Evolutionary conservation across 768 basidiomycete genomes (phyloP).

Genomic region (Hygrocybe coccinea): DNA sequence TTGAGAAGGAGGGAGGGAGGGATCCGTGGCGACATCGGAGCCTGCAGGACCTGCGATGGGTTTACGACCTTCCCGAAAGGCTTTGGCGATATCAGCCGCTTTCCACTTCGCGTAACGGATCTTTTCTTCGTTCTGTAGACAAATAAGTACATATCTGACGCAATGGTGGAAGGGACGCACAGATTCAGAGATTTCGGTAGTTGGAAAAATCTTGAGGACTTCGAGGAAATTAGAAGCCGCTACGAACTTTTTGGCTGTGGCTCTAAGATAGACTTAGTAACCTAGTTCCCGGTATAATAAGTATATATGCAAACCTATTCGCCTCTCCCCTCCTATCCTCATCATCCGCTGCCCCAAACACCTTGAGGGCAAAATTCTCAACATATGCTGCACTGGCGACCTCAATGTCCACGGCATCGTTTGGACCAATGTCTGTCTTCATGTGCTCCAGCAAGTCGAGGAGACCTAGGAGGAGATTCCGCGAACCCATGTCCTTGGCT

Average conservation of each 20-base stretch:
- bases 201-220: conserved; percentile 72
- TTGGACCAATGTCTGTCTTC: conserved; percentile 67
- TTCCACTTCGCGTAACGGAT: conserved; percentile 97
- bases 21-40: conserved; percentile 23
- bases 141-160: neutral
- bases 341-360: conserved; percentile 87
- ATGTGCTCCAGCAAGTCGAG: conserved; percentile 75
- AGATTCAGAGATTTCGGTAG: conserved; percentile 50
- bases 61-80: conserved; percentile 86
- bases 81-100: conserved; percentile 90
- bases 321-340: conserved; percentile 79
- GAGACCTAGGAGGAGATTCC: conserved; percentile 65
- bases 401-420: conserved; percentile 81
- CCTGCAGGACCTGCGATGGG: conserved; percentile 77
- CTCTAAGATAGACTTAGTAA: conserved; percentile 38
- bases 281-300: neutral
- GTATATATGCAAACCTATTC: conserved; percentile 56
- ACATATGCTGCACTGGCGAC: conserved; percentile 81
- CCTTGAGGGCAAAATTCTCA: conserved; percentile 88
- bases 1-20: neutral
- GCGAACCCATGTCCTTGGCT: conserved; percentile 57
- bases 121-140: conserved; percentile 71
- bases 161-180: conserved; percentile 34
- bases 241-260: conserved; percentile 90
- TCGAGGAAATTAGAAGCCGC: conserved; percentile 95